Conservation (phyloP, 2,329 filamentous ascomycete genomes). For the Cercospora sp. region DNA sequence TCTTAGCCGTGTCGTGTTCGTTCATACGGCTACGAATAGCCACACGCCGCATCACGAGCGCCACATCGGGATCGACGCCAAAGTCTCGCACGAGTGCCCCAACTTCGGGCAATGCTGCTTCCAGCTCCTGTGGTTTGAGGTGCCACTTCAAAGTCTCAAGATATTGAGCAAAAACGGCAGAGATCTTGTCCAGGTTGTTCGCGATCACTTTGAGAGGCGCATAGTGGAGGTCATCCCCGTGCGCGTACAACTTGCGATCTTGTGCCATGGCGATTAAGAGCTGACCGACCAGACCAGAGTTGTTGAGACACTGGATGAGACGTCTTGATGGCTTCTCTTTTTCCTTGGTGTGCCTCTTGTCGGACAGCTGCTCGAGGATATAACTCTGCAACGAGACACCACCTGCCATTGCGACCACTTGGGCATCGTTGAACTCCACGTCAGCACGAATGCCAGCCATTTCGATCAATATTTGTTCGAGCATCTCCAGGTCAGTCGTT, state of each 20-base stretch:
- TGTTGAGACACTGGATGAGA: conserved; percentile 74
- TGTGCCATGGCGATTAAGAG: conserved; percentile 89
- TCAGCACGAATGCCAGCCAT: conserved; percentile 94
- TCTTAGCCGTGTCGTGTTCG: conserved; percentile 43
- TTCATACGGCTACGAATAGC: conserved; percentile 69
- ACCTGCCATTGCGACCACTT: conserved; percentile 85
- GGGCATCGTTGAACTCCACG: conserved; percentile 82
- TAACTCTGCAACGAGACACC: conserved; percentile 77
- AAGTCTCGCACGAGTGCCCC: conserved; percentile 73
- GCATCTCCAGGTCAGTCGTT: conserved; percentile 84
- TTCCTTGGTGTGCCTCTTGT: conserved; percentile 69
- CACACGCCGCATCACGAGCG: conserved; percentile 78
- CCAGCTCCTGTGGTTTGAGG: conserved; percentile 73
- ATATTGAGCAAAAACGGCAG: conserved; percentile 82
- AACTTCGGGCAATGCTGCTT: conserved; percentile 73
- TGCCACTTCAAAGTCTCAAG: conserved; percentile 84
- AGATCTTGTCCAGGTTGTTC: conserved; percentile 86
- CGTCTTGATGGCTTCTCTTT: conserved; percentile 68
- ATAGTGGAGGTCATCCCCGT: conserved; percentile 67
- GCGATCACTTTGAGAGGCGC: conserved; percentile 87
- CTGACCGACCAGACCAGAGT: conserved; percentile 75
- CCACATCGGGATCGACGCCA: conserved; percentile 75
- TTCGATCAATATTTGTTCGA: conserved; percentile 84
- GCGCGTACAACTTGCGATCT: conserved; percentile 83
- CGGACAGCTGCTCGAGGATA: conserved; percentile 76